Evolutionary conservation across 805 yeast genomes (phyloP), one percentile per base, ranked within the genome.

Genomic region (Kurtzmaniella fragi): DNA sequence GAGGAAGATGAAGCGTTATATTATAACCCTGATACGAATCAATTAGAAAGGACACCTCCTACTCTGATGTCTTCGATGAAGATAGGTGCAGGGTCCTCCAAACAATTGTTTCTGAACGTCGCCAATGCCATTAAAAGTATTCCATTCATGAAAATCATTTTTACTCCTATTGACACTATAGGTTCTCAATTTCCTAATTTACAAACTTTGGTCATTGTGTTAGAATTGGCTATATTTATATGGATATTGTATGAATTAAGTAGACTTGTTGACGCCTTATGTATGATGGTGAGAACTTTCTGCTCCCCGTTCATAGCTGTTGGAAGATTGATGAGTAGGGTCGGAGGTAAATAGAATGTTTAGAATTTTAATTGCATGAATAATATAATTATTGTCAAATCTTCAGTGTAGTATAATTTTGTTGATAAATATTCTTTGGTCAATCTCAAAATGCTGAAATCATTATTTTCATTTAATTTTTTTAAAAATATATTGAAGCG

Each of bases 271-370:
- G 71, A 67, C 47, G 73, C 73, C 1, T 43, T 68, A 17, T 67
- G 73, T 46, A 64, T 64, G 69, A 66, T 65, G 56, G 62, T 68
- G 17, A 63, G 63, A 43, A 72, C 73, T 1, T 52, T 68, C 7
- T 68, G 73, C 56, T 71, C 71, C 8, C 73, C 73, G 7, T 65
- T 68, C 67, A 67, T 68, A 15, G 73, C 73, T 10, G 50, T 68
- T 47, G 73, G 73, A 3, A 44, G 62, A 40, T 58, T 68, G 41
- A 62, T 68, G 71, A 68, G 67, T 48, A 53, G 68, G 38, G 59
- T 68, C 15, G 25, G 25, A 20, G 25, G 25, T 20, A 20, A 20
- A 20, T 20, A 20, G 25, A 20, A n/a, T n/a, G n/a, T n/a, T n/a
- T n/a, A n/a, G n/a, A n/a, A n/a, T n/a, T n/a, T n/a, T n/a, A n/a